A percentile compares a stretch with the other conserved stretches of the same genome.
phyloP scores from a whole-genome alignment of 1,284 basidiomycete genomes.

The Apiotrichum akiyoshidainum region DNA sequence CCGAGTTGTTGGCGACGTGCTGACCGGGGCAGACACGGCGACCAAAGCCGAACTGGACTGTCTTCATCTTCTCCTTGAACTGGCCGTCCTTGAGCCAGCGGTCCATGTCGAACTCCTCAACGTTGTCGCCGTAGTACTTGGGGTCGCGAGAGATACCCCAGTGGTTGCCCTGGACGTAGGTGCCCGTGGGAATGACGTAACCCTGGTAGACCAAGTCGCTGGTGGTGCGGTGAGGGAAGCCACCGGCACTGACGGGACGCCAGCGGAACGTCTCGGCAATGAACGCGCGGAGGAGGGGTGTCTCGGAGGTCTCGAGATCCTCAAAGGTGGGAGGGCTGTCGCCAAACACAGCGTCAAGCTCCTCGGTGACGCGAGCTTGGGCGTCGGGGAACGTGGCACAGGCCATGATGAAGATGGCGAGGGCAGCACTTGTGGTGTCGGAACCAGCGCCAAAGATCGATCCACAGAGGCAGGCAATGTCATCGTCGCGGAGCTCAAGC shows the following conservation, averaged over 20 bases:
- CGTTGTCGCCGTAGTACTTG: slow-evolving; percentile 20
- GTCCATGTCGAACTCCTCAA: slow-evolving; percentile 25
- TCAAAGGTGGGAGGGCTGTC: slow-evolving; percentile 5
- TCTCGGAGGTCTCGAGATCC: slow-evolving; percentile 2
- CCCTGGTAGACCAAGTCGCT: background rate
- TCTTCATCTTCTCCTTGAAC: slow-evolving; percentile 18
- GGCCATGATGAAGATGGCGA: slow-evolving; percentile 61
- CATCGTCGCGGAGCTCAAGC: too few relatives aligned
- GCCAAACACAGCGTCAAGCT: slow-evolving; percentile 56
- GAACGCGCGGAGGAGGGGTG: slow-evolving; percentile 9
- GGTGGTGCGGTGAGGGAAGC: slow-evolving; percentile 7
- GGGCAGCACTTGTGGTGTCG: slow-evolving; percentile 55
- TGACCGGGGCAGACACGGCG: slow-evolving; percentile 40
- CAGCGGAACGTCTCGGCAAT: slow-evolving; percentile 13
- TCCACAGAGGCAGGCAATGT: too few relatives aligned
- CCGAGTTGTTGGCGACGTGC: slow-evolving; percentile 44
- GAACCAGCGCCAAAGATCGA: too few relatives aligned
- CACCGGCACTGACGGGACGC: slow-evolving; percentile 13
- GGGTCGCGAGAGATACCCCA: slow-evolving; percentile 27
- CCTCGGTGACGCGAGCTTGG: slow-evolving; percentile 59
- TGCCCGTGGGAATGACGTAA: background rate
- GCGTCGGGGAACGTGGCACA: slow-evolving; percentile 61
- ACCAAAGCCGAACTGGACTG: slow-evolving; percentile 27
- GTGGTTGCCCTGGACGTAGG: slow-evolving; percentile 6
- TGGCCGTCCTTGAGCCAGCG: slow-evolving; percentile 20